A percentile compares a stretch with the other conserved stretches of the same genome.
Conservation (phyloP, 257 asterid species). For the Solanum piurae region DNA sequence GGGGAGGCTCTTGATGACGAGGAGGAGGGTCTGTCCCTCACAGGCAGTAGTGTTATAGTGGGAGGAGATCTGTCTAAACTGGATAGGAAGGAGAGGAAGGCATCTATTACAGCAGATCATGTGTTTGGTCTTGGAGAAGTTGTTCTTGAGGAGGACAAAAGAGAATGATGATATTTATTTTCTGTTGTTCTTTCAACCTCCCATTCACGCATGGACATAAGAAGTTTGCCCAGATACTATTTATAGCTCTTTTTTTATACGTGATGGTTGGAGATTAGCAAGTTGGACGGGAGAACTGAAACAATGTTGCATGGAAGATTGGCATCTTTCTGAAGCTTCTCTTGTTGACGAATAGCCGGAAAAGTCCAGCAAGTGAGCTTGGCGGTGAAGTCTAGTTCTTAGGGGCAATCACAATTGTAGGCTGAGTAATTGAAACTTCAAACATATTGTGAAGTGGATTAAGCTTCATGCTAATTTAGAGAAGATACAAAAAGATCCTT, state of each 20-base stretch:
- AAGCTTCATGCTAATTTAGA: neutral
- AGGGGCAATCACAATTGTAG: neutral
- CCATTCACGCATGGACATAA: neutral
- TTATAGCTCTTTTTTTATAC: neutral
- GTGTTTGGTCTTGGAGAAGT: constrained; percentile 38
- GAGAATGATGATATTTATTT: constrained; percentile 15
- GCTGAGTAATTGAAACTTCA: neutral
- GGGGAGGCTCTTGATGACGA: constrained; percentile 84
- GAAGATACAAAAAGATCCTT: neutral
- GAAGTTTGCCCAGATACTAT: neutral
- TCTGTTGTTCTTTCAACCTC: neutral
- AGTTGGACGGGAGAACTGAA: neutral
- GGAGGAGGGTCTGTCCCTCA: constrained; percentile 75
- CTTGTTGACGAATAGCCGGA: neutral
- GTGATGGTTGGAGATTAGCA: neutral
- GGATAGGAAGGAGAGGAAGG: constrained; percentile 43
- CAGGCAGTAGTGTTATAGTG: constrained; percentile 45
- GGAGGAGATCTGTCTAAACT: constrained; percentile 59
- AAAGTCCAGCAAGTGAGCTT: neutral
- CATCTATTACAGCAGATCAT: constrained; percentile 49
- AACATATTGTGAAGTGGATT: neutral
- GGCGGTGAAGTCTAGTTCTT: neutral
- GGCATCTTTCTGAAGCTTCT: neutral
- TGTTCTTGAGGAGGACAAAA: constrained; percentile 28
- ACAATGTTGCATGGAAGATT: neutral